phyloP scores from a whole-genome alignment of 176 grass and related monocot genomes.

The Musa acuminata region DNA sequence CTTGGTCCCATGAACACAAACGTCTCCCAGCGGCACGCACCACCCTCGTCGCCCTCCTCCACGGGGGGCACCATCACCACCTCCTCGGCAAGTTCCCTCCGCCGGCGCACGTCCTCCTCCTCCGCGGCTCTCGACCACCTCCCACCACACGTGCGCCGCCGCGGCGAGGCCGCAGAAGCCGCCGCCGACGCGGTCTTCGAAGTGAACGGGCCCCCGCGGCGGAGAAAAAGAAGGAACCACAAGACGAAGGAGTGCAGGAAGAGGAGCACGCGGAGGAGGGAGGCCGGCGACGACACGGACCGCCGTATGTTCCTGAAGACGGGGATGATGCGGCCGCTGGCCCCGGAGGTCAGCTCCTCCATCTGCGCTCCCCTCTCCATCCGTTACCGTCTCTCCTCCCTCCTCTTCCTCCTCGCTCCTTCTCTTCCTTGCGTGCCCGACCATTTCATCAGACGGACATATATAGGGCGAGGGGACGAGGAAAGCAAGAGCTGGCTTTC shows the following conservation, averaged over 20 bases:
- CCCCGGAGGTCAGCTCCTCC: slow-evolving; percentile 71
- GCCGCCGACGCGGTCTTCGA: neutral
- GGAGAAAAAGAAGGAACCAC: slow-evolving; percentile 57
- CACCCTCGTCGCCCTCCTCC: neutral
- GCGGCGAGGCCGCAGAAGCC: neutral
- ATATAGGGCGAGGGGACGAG: too few relatives aligned
- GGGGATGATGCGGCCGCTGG: slow-evolving; percentile 75
- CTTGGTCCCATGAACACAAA: slow-evolving; percentile 56
- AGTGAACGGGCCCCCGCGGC: slow-evolving; percentile 18
- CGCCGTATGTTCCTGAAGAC: slow-evolving; percentile 45
- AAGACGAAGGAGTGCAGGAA: slow-evolving; percentile 60
- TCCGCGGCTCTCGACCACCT: slow-evolving; percentile 7
- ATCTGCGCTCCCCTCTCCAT: slow-evolving; percentile 6
- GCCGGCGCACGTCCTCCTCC: slow-evolving; percentile 37
- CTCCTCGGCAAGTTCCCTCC: slow-evolving; percentile 21
- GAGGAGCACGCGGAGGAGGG: slow-evolving; percentile 56
- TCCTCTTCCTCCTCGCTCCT: too few relatives aligned
- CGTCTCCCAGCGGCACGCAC: slow-evolving; percentile 20
- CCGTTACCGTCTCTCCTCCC: too few relatives aligned
- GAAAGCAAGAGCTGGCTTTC: too few relatives aligned
- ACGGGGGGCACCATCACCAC: slow-evolving; percentile 32
- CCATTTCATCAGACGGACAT: too few relatives aligned
- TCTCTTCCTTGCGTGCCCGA: too few relatives aligned
- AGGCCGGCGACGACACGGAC: slow-evolving; percentile 48
- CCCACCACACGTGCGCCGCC: neutral